Percentiles rank a stretch among this genome's conserved stretches.
Evolutionary conservation across 257 asterid genomes (phyloP).

Genomic region (Plectranthus barbatus): DNA sequence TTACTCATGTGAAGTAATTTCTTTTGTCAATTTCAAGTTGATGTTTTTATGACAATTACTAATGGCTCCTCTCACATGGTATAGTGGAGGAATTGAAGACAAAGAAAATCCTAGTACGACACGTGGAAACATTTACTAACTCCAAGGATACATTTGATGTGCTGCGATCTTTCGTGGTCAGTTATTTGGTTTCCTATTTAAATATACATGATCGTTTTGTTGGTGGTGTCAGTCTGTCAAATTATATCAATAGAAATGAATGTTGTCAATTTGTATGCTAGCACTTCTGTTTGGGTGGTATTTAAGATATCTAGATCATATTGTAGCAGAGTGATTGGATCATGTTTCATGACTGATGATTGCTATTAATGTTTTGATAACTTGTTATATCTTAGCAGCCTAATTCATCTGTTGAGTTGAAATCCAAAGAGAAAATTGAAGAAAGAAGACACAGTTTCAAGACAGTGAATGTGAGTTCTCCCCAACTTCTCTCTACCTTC

Average conservation of each 20-base stretch:
- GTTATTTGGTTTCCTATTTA: slow-evolving; percentile 15
- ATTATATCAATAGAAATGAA: not conserved
- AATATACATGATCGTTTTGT: not conserved
- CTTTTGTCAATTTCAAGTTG: not conserved
- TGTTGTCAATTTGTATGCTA: not conserved
- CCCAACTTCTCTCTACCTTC: not conserved
- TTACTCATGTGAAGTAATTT: not conserved
- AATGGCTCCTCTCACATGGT: slow-evolving; percentile 11
- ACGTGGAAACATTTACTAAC: slow-evolving; percentile 67
- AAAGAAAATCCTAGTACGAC: slow-evolving; percentile 68
- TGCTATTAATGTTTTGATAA: slow-evolving; percentile 15
- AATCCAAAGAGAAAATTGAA: slow-evolving; percentile 27
- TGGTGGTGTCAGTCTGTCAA: not conserved
- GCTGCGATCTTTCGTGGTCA: slow-evolving; percentile 66
- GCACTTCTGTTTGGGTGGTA: not conserved
- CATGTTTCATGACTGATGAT: not conserved
- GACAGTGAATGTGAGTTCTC: slow-evolving; percentile 54
- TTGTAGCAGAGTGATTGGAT: not conserved
- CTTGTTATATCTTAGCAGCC: slow-evolving; percentile 37
- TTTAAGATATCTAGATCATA: not conserved
- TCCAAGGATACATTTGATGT: slow-evolving; percentile 53
- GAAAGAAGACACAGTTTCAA: slow-evolving; percentile 39
- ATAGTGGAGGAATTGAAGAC: slow-evolving; percentile 51
- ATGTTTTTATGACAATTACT: not conserved
- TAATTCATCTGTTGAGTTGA: slow-evolving; percentile 29